These are phyloP conservation scores for Rhodotorula sp. DNA, from an alignment of 1,284 basidiomycete genomes.

Conservation along the genomic window DNA sequence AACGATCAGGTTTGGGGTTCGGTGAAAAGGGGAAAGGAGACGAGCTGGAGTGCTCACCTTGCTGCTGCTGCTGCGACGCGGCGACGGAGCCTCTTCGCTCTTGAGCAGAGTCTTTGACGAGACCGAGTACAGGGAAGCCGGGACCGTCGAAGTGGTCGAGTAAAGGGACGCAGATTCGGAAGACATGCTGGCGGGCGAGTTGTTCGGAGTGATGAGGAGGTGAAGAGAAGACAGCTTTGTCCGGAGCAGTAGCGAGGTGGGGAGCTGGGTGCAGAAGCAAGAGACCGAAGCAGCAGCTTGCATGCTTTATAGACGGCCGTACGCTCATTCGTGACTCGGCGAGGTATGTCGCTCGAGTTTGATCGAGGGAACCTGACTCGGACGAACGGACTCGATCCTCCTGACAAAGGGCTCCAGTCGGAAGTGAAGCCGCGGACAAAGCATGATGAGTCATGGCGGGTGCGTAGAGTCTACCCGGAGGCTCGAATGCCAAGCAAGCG, in stretches of 20 bases:
- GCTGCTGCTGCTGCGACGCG: not conserved
- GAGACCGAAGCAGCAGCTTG: not conserved
- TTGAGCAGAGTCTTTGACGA: not conserved
- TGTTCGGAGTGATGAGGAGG: not conserved
- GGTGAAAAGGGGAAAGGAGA: not conserved
- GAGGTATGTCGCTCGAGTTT: not conserved
- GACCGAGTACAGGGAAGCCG: not conserved
- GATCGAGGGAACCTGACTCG: not conserved
- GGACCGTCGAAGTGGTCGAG: not conserved
- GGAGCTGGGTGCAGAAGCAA: not conserved
- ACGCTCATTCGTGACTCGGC: too few relatives aligned
- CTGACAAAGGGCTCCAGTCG: not conserved
- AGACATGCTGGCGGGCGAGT: not conserved
- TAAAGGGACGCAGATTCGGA: slow-evolving; percentile 1
- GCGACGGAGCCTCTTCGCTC: not conserved
- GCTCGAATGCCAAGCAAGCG: too few relatives aligned
- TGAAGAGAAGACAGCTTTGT: not conserved
- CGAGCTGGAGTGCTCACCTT: not conserved
- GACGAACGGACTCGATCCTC: not conserved
- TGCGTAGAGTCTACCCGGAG: too few relatives aligned
- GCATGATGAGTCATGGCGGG: too few relatives aligned
- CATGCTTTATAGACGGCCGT: too few relatives aligned
- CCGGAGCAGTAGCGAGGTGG: not conserved
- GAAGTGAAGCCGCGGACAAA: too few relatives aligned
- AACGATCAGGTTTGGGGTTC: not conserved